phyloP scores from a whole-genome alignment of 2,329 filamentous ascomycete genomes.

The Fusarium pininemorale region DNA sequence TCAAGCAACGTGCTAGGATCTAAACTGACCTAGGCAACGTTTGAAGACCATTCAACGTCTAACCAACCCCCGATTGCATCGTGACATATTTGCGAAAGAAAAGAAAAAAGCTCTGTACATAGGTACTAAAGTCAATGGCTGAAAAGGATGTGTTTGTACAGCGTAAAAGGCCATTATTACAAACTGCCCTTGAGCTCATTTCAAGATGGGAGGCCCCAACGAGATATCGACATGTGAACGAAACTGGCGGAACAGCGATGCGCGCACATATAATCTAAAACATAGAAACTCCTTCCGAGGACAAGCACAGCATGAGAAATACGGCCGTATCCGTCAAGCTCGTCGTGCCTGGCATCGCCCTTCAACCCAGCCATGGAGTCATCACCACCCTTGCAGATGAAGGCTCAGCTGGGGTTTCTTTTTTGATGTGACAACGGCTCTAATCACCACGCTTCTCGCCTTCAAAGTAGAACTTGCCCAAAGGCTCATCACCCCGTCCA shows the following conservation, averaged over 20 bases:
- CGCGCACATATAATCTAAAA: slow-evolving; percentile 13
- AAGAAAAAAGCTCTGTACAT: background rate
- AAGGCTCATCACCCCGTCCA: slow-evolving; percentile 54
- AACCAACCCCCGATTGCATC: background rate
- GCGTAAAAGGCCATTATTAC: background rate
- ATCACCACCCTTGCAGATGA: background rate
- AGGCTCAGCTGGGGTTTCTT: background rate
- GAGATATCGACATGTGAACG: background rate
- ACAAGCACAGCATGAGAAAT: background rate
- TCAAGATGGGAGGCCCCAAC: background rate
- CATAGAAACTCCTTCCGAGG: background rate
- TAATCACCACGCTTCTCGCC: slow-evolving; percentile 44
- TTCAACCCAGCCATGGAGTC: background rate
- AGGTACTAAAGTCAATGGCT: background rate
- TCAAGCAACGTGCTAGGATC: background rate
- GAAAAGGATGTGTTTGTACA: background rate
- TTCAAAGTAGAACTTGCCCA: slow-evolving; percentile 71
- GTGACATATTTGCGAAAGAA: background rate
- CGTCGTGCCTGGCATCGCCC: background rate
- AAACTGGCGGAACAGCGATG: background rate
- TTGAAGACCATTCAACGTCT: background rate
- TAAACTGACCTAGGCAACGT: background rate
- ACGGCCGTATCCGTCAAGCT: background rate
- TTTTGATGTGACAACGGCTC: background rate
- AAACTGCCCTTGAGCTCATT: background rate